Base-by-base conservation (phyloP, 2,329 filamentous ascomycete species). In the Beauveria sp. region DNA sequence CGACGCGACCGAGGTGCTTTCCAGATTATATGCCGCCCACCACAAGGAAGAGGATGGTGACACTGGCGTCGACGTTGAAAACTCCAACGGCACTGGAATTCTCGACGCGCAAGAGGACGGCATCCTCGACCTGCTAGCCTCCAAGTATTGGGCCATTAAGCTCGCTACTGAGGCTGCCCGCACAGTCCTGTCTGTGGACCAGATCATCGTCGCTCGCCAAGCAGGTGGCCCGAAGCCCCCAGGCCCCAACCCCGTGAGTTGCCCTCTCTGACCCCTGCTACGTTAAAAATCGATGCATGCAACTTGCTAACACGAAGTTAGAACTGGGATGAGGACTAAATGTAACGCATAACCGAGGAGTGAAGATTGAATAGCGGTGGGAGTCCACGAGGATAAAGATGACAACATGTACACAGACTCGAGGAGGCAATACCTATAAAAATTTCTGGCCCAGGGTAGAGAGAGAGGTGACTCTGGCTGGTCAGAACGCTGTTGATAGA, bases 181-280 rank as follows among this genome's bases (percentile, higher is more conserved):
- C 70, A 99, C 94, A 53, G 89, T 99, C 34, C 80, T 99, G 66
- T 96, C 92, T 53, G 94, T 99, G 44, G 94, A 99, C 76, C 96
- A 99, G 79, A 99, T 99, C 72, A 99, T 99, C 72, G 94, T 99
- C 62, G 92, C 96, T 65, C 87, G 93, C 78, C 94, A 97, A 79
- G 94, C 96, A 53, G 94, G 94, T 71, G 94, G 94, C 43, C 94
- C 96, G 24, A 99, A 99, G 83, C 93, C 93, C 61, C 94, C 94
- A 34, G 92, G 90, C 52, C 94, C 92, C 67, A 97, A 97, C 77
- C 89, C 92, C 51, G 80, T 82, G 71, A 70, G 80, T 59, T 34
- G 5, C 9, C 40, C 26, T 28, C n/a, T 24, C 7, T 41, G 20
- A 50, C 9, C 4, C 14, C 34, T 16, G 14, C 34, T 6, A 37